phyloP scores from a whole-genome alignment of 1,284 basidiomycete species.

The Ceratobasidium sp. region DNA sequence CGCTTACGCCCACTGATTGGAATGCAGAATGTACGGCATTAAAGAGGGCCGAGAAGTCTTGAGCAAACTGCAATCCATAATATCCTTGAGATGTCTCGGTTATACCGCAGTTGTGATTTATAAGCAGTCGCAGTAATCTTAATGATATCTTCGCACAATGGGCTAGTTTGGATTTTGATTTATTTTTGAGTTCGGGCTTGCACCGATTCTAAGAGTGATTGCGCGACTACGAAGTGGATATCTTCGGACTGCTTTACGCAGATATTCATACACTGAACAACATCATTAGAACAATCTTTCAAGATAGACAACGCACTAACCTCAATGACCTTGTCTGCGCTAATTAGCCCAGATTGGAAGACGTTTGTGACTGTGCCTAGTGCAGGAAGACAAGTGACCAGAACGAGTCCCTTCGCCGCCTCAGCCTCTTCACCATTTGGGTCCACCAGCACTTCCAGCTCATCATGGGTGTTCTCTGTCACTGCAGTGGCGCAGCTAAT shows the following conservation, averaged over 20 bases:
- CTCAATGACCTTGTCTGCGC: conserved; percentile 64
- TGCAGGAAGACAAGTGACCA: conserved; percentile 89
- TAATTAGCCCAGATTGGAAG: conserved; percentile 80
- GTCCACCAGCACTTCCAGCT: conserved; percentile 74
- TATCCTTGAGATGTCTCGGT: background rate
- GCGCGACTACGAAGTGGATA: conserved; percentile 79
- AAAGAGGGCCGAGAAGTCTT: conserved; percentile 5
- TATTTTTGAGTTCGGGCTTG: conserved; percentile 48
- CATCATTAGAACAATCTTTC: background rate
- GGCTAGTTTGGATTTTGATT: conserved; percentile 44
- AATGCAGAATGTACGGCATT: conserved; percentile 66
- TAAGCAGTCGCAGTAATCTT: background rate
- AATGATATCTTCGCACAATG: background rate
- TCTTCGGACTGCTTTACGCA: conserved; percentile 78
- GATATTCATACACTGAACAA: conserved; percentile 70
- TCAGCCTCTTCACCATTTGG: conserved; percentile 78
- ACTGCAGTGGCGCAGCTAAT: conserved; percentile 73
- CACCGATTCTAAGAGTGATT: conserved; percentile 67
- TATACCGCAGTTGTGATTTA: no score
- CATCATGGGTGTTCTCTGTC: background rate
- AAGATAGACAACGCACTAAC: conserved; percentile 60
- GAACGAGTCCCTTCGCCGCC: conserved; percentile 70
- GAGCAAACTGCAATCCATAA: background rate
- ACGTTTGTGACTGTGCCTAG: conserved; percentile 87
- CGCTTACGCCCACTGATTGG: conserved; percentile 75